These are phyloP conservation scores for Cystobasidium tubakii DNA, from an alignment of 768 basidiomycete genomes.

Conservation along the genomic window DNA sequence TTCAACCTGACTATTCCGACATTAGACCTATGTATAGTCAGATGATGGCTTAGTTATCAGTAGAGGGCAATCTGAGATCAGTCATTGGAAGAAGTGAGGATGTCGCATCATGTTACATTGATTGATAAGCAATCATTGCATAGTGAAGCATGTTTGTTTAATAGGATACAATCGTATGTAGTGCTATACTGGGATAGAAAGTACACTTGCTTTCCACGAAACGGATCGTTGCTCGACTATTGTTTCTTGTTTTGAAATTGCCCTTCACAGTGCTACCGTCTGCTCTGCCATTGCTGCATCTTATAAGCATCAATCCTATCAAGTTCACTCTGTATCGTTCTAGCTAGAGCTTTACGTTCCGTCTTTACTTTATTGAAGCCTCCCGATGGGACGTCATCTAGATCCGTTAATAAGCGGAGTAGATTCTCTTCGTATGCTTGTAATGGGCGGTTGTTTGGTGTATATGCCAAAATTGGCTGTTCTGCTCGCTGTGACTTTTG, in stretches of 20 bases:
- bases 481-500: neutral
- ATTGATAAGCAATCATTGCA: neutral
- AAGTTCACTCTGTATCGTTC: conserved; percentile 9
- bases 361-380: conserved; percentile 16
- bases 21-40: conserved; percentile 15
- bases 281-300: neutral
- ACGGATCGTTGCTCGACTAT: too few relatives aligned
- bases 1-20: conserved; percentile 31
- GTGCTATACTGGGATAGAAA: neutral
- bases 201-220: too few relatives aligned
- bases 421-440: conserved; percentile 23
- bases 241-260: too few relatives aligned
- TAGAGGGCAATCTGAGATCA: neutral
- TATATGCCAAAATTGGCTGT: conserved; percentile 11
- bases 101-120: too few relatives aligned
- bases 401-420: conserved; percentile 10
- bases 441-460: conserved; percentile 16
- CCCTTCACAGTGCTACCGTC: neutral
- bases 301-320: conserved; percentile 12
- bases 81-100: neutral
- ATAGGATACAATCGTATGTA: neutral
- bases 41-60: neutral
- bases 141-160: too few relatives aligned
- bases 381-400: conserved; percentile 19
- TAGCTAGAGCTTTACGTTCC: conserved; percentile 13